These are phyloP conservation scores for Pleurotus cornucopiae DNA, from an alignment of 768 basidiomycete species.

Conservation along the genomic window DNA sequence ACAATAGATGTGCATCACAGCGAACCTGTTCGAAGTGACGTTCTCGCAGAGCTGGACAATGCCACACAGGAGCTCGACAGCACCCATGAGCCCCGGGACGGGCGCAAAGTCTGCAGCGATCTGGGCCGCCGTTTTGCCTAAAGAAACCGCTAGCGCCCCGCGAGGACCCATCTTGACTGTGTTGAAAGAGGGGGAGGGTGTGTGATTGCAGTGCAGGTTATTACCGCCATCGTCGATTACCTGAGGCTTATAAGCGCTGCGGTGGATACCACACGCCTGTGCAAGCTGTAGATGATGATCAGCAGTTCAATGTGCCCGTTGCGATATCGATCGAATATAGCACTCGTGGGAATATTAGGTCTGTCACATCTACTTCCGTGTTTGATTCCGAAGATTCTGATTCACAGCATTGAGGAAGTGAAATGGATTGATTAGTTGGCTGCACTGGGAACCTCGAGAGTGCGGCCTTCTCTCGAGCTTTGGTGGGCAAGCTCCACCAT, in stretches of 20 bases:
- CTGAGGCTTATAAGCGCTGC: too few relatives aligned
- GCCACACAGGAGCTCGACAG: slow-evolving; percentile 34
- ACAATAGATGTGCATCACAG: not conserved
- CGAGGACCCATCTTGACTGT: not conserved
- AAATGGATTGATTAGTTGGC: not conserved
- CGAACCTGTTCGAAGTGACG: slow-evolving; percentile 44
- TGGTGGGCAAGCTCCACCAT: slow-evolving; percentile 71
- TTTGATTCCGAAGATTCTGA: not conserved
- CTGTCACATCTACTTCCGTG: not conserved
- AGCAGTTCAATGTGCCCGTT: not conserved
- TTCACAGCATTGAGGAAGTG: not conserved
- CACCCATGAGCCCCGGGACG: slow-evolving; percentile 42
- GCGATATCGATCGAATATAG: not conserved
- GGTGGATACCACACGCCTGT: too few relatives aligned
- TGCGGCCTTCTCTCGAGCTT: slow-evolving; percentile 57
- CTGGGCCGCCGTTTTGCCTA: slow-evolving; percentile 36
- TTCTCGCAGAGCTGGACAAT: slow-evolving; percentile 45
- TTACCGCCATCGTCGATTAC: not conserved
- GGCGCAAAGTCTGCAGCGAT: slow-evolving; percentile 43
- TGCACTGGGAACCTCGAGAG: slow-evolving; percentile 25
- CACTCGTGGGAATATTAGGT: not conserved
- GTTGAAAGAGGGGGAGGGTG: too few relatives aligned
- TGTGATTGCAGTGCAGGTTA: not conserved
- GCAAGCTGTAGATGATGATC: not conserved
- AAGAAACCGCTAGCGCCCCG: not conserved